phyloP scores from a whole-genome alignment of 179 eudicot genomes.

The Drosera spatulata region DNA sequence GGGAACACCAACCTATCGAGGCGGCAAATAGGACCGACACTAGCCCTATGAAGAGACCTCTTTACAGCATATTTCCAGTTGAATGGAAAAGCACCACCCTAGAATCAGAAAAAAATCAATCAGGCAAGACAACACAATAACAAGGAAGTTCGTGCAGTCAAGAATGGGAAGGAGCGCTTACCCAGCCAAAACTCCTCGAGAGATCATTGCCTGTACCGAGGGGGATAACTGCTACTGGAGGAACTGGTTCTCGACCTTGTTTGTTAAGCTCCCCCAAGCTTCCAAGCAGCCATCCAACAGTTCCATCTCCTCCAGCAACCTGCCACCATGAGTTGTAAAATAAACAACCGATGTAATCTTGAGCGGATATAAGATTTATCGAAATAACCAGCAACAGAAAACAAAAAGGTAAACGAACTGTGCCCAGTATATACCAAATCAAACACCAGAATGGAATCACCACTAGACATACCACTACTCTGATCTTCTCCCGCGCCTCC shows the following conservation, averaged over 20 bases:
- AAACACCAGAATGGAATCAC: too few species aligned
- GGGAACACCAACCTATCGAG: slow-evolving; percentile 56
- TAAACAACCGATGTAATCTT: too few species aligned
- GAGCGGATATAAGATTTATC: too few species aligned
- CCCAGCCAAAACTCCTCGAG: slow-evolving; percentile 88
- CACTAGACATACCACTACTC: slow-evolving; percentile 62
- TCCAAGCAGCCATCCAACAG: slow-evolving; percentile 96
- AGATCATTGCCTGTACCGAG: too few species aligned
- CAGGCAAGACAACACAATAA: slow-evolving; percentile 5
- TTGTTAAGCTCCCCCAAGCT: slow-evolving; percentile 69
- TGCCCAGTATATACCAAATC: background rate
- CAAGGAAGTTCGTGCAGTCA: background rate
- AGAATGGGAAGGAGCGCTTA: slow-evolving; percentile 19
- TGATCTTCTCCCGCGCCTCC: slow-evolving; percentile 60
- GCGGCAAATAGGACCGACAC: slow-evolving; percentile 36
- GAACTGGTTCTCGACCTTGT: slow-evolving; percentile 66
- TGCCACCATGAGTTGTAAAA: slow-evolving; percentile 6
- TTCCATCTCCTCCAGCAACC: slow-evolving; percentile 99
- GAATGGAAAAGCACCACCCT: too few species aligned
- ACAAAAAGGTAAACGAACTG: too few species aligned
- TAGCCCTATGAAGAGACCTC: slow-evolving; percentile 59
- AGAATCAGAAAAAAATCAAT: slow-evolving; percentile 1
- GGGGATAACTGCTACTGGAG: slow-evolving; percentile 34
- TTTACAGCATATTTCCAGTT: slow-evolving; percentile 63
- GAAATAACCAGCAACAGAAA: too few species aligned